Base-by-base conservation (phyloP, 2,329 filamentous ascomycete species). In the Hypoxylon sp. region DNA sequence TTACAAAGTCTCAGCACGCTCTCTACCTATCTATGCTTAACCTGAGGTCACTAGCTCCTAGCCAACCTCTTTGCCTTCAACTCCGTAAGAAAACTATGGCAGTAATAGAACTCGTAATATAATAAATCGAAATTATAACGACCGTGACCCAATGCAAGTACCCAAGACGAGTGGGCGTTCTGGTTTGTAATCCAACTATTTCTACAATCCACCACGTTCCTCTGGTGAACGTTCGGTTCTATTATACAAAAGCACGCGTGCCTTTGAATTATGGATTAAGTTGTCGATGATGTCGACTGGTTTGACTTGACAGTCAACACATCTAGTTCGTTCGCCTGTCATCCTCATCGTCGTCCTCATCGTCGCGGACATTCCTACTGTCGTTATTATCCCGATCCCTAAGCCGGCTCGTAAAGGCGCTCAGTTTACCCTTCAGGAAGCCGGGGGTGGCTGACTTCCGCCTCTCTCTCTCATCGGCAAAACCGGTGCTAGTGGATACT, bases 341-440 rank as follows among this genome's bases (percentile, higher is more conserved):
- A 6, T 45, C 63, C 23, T 62, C 63, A 7, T 67, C 53, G 14
- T 70, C 54, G 52, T 59, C 34, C 50, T 69, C 70, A 34, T 71
- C 72, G 27, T 70, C 71, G 58, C 67, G 50, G 34, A 21, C 11
- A 30, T 34, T 55, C 45, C 53, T 68, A 6, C 59, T 16, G 37
- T 69, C 63, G 43, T 59, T 64, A 51, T 25, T 59, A 11, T 74
- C 73, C 16, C 72, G 70, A 53, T 76, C 71, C 46, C 70, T 75
- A 19, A 70, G 69, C 21, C 74, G 74, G 51, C 61, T 71, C 11
- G 74, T 68, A 2, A 76, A 34, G 19, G 77, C 78, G 51, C 69
- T 79, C 9, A 79, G 43, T 65, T 77, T 81, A 25, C 80, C 79
- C 29, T 74, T 74, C 5, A 81, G 65, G 58, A 78, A 80, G 2